Evolutionary conservation across 345 rosid species (phyloP), one percentile per base, ranked within the genome.

Genomic region (Corymbia maculata): DNA sequence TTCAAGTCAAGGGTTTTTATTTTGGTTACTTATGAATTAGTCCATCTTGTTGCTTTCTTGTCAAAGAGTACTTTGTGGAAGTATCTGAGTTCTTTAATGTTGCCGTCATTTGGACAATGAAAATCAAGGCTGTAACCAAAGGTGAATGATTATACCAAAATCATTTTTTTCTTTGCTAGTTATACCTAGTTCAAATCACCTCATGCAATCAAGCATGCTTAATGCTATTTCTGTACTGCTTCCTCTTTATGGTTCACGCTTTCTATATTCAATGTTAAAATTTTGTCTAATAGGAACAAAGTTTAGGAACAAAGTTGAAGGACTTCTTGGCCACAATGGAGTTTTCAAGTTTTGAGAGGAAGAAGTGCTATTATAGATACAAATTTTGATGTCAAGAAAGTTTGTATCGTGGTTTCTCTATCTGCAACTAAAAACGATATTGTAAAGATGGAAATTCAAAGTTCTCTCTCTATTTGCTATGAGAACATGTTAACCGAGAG

Each of bases 291-390:
- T 51, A 95, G 99, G 99, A 86, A 95, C 94, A 85, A 97, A 96
- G 92, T 93, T 96, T 51, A 95, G 99, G 99, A 86, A 95, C 94
- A 85, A 97, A 96, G 92, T 93, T 96, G 93, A 96, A 97, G 92
- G 99, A 96, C 89, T 97, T 97, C 75, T 84, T 94, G 88, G 91
- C 94, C 61, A 89, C 99, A 53, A 90, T 96, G 93, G 92, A 92
- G 88, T 90, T 94, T 88, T 79, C 49, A 96, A 98, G 93, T 36
- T 96, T 52, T 2, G 6, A 5, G 53, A 52, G 16, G 16, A 52
- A 52, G 21, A 52, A 52, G 53, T 52, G 53, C 21, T 15, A 19
- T 6, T 52, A 6, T 7, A 15, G 53, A 52, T 52, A 52, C 53
- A 52, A 52, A 52, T 52, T 52, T 52, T 17, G 7, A 52, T 52